Evolutionary conservation across 306 rosid species (phyloP).

Genomic region (Pterocarpus macrocarpus): DNA sequence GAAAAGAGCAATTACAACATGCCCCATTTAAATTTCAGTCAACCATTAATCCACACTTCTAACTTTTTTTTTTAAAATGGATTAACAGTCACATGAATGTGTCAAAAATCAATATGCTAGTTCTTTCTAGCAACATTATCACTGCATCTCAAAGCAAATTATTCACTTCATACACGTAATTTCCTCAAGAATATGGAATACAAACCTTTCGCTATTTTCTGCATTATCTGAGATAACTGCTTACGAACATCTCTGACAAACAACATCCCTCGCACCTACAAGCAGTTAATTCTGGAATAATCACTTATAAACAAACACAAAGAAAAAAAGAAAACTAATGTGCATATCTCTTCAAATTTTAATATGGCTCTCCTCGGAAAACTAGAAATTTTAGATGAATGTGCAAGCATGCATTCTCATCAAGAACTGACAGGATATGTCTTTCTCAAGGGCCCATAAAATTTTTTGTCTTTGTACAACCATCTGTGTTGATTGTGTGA

Average conservation of each 20-base stretch:
- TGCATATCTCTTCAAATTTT: slow-evolving; percentile 23
- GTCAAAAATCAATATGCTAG: slow-evolving; percentile 7
- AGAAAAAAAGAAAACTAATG: not conserved
- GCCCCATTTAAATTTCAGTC: slow-evolving; percentile 19
- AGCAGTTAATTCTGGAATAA: slow-evolving; percentile 46
- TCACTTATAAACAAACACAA: slow-evolving; percentile 32
- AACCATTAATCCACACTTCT: not conserved
- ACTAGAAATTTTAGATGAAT: slow-evolving; percentile 31
- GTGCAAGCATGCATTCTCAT: slow-evolving; percentile 32
- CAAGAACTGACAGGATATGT: slow-evolving; percentile 33
- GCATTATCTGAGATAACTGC: slow-evolving; percentile 89
- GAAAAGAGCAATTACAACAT: slow-evolving; percentile 23
- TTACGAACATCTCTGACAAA: slow-evolving; percentile 92
- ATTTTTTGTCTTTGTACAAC: slow-evolving; percentile 21
- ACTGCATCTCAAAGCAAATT: not conserved
- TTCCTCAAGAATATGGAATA: slow-evolving; percentile 42
- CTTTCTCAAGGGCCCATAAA: slow-evolving; percentile 26
- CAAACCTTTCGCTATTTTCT: slow-evolving; percentile 86
- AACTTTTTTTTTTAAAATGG: not conserved
- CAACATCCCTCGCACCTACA: slow-evolving; percentile 93
- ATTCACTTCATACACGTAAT: slow-evolving; percentile 37
- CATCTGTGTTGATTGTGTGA: slow-evolving; percentile 30
- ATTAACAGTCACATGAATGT: slow-evolving; percentile 14
- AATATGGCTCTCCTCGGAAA: slow-evolving; percentile 21
- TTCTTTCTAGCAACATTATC: too few relatives aligned